These are phyloP conservation scores for Chaetomium sp. DNA, from an alignment of 2,329 filamentous ascomycete genomes.

Conservation along the genomic window DNA sequence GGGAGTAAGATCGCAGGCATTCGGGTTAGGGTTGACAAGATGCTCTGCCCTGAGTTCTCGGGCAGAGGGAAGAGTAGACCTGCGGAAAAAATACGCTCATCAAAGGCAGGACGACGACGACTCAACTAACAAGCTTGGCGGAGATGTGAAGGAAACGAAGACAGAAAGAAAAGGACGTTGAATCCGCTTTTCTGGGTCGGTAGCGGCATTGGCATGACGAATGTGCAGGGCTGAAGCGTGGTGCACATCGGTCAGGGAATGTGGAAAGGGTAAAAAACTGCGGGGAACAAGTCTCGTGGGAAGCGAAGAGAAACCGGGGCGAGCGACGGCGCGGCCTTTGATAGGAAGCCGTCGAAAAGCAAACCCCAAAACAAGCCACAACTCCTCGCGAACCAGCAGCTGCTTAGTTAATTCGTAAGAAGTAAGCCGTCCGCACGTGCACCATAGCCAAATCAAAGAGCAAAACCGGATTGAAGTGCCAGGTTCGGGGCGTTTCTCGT, in stretches of 20 bases:
- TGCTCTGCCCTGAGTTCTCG: not conserved
- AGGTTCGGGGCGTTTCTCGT: no score
- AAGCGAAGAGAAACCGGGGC: not conserved
- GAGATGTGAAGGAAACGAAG: not conserved
- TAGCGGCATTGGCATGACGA: not conserved
- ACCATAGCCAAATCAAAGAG: no score
- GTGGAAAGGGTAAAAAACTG: not conserved
- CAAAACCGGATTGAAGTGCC: no score
- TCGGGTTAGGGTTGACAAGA: constrained; percentile 5
- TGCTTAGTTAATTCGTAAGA: no score
- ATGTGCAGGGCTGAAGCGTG: not conserved
- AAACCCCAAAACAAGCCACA: no score
- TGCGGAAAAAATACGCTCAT: not conserved
- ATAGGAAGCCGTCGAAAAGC: not conserved
- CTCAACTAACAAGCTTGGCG: not conserved
- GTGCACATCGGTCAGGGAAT: constrained; percentile 1
- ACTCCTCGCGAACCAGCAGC: no score
- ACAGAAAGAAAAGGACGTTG: not conserved
- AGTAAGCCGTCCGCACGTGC: no score
- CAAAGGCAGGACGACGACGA: not conserved
- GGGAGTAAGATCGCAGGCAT: constrained; percentile 11
- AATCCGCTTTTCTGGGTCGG: not conserved
- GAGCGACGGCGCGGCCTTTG: not conserved
- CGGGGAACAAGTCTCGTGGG: not conserved
- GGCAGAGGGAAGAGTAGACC: not conserved